These are phyloP conservation scores for Sclerotinia spermophila DNA, from an alignment of 2,329 filamentous ascomycete species.

Conservation along the genomic window DNA sequence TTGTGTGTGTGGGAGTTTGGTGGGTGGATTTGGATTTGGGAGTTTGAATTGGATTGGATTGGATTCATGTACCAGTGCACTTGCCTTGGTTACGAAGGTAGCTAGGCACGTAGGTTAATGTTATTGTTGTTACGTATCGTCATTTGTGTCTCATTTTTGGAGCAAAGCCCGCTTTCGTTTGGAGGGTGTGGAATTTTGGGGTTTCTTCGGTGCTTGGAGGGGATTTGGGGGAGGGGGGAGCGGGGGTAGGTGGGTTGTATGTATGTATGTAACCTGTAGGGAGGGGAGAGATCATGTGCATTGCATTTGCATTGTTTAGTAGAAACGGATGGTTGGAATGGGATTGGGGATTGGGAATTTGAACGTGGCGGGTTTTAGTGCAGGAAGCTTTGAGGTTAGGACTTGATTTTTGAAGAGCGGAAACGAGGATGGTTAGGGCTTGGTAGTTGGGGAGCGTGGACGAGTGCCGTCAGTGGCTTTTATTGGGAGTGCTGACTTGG, in stretches of 20 bases:
- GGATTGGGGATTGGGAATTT: background rate
- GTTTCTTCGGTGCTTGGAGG: background rate
- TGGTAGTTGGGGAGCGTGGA: background rate
- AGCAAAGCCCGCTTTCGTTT: background rate
- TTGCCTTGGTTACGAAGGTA: background rate
- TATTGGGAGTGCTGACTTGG: no score
- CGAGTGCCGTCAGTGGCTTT: background rate
- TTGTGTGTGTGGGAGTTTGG: background rate
- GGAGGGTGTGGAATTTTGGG: background rate
- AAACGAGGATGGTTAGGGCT: background rate
- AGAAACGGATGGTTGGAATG: background rate
- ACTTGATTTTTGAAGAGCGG: background rate
- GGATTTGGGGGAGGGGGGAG: background rate
- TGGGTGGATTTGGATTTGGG: background rate
- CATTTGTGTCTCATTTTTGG: background rate
- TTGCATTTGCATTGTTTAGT: background rate
- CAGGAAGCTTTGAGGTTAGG: background rate
- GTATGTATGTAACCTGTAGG: background rate
- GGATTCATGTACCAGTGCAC: no score
- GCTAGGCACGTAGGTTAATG: background rate
- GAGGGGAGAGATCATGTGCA: background rate
- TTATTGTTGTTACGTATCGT: background rate
- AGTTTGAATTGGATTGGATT: background rate
- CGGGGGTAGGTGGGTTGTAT: background rate
- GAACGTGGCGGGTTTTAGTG: background rate